Evolutionary conservation across 2,329 filamentous ascomycete species (phyloP).

Genomic region (Exophiala phaeomuriformis): DNA sequence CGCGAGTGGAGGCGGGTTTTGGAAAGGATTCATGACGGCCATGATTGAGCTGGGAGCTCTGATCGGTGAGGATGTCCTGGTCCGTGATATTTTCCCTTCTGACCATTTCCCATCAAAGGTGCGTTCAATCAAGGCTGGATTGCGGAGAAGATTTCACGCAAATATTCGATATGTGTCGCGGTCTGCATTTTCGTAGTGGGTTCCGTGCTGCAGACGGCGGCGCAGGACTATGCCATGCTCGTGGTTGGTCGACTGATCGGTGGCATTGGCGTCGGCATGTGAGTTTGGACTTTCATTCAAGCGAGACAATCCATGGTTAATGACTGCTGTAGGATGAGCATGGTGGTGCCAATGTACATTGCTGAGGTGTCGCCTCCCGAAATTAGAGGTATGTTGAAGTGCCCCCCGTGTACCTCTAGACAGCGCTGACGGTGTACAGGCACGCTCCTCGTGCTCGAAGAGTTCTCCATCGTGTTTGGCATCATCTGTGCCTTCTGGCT

Average conservation of each 20-base stretch:
- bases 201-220: slow-evolving; percentile 46
- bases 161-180: slow-evolving; percentile 47
- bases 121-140: slow-evolving; percentile 45
- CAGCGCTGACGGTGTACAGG: slow-evolving; percentile 12
- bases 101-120: slow-evolving; percentile 22
- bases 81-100: not conserved
- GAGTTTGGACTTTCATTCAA: not conserved
- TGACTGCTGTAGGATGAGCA: slow-evolving; percentile 31
- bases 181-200: slow-evolving; percentile 48
- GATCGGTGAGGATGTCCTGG: slow-evolving; percentile 23
- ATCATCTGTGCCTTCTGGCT: slow-evolving; percentile 36
- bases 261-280: slow-evolving; percentile 47
- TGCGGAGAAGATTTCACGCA: slow-evolving; percentile 47
- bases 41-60: slow-evolving; percentile 51
- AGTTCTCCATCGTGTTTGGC: slow-evolving; percentile 35
- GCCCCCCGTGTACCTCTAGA: not conserved
- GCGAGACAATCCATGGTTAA: not conserved
- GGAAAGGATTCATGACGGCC: slow-evolving; percentile 45
- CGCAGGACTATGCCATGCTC: slow-evolving; percentile 46
- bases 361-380: slow-evolving; percentile 43
- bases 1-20: slow-evolving; percentile 35
- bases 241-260: slow-evolving; percentile 45
- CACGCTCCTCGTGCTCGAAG: slow-evolving; percentile 35
- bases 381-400: slow-evolving; percentile 27
- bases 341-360: slow-evolving; percentile 48